phyloP scores from a whole-genome alignment of 1,284 basidiomycete genomes.

The Cutaneotrichosporon dermatis region DNA sequence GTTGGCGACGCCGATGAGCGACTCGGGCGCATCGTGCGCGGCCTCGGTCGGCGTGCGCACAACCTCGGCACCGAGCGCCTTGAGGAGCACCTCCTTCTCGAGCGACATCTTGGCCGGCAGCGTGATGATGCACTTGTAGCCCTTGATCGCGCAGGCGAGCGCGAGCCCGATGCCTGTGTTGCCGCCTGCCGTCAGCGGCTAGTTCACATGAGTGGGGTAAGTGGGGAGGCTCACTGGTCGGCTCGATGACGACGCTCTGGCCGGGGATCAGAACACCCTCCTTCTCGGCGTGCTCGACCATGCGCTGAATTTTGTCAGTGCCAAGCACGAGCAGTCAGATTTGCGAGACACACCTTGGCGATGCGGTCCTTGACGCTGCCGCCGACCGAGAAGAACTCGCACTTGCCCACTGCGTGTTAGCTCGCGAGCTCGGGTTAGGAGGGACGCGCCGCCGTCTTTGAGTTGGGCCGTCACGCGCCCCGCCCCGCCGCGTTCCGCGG shows the following conservation, averaged over 20 bases:
- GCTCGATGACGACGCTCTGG: constrained; percentile 87
- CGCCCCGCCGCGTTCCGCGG: neutral
- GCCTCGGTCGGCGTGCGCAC: constrained; percentile 72
- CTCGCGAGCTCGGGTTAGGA: neutral
- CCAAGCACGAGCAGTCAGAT: too few relatives aligned
- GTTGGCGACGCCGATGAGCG: constrained; percentile 83
- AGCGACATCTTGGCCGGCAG: constrained; percentile 95
- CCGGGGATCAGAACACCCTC: constrained; percentile 82
- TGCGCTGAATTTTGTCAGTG: constrained; percentile 53
- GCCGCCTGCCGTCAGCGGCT: neutral
- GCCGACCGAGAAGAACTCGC: constrained; percentile 85
- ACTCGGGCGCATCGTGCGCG: constrained; percentile 58
- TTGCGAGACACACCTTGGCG: constrained; percentile 57
- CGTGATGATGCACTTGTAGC: constrained; percentile 69
- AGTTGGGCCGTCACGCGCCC: too few relatives aligned
- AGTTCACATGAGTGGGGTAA: neutral
- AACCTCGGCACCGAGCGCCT: constrained; percentile 88
- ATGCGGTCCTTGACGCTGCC: constrained; percentile 96
- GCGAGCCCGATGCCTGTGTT: constrained; percentile 78
- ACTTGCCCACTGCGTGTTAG: constrained; percentile 66
- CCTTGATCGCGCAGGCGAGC: constrained; percentile 68
- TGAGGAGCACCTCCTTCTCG: constrained; percentile 89
- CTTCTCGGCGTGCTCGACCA: constrained; percentile 87
- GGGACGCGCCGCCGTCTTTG: neutral
- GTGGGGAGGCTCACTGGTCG: constrained; percentile 47